A percentile compares a stretch with the other conserved stretches of the same genome.
These are phyloP conservation scores for Mycena citricolor DNA, from an alignment of 1,284 basidiomycete species.

Conservation along the genomic window DNA sequence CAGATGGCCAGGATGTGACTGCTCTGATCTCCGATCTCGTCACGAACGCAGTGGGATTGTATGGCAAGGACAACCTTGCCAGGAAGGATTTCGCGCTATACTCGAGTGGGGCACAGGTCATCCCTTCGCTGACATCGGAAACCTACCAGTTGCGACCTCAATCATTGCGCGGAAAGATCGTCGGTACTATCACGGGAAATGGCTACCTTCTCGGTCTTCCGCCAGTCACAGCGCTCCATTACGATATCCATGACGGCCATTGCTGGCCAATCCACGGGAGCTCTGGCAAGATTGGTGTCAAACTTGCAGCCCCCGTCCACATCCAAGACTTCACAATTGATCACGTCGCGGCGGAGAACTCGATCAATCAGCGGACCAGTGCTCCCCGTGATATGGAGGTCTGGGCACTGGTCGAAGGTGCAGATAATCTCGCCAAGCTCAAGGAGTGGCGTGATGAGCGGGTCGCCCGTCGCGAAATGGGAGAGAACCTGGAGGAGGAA, in stretches of 20 bases:
- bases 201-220: constrained; percentile 72
- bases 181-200: constrained; percentile 57
- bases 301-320: constrained; percentile 66
- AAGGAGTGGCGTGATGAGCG: constrained; percentile 47
- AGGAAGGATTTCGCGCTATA: constrained; percentile 85
- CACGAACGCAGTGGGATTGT: constrained; percentile 60
- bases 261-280: constrained; percentile 92
- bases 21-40: constrained; percentile 72
- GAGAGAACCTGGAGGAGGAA: constrained; percentile 36
- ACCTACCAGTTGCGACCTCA: constrained; percentile 68
- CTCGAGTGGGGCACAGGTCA: constrained; percentile 77
- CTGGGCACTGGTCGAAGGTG: constrained; percentile 83
- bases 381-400: constrained; percentile 88
- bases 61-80: constrained; percentile 75
- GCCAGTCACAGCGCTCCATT: constrained; percentile 83
- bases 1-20: constrained; percentile 76
- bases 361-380: constrained; percentile 66
- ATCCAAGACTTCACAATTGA: constrained; percentile 85
- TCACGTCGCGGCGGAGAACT: constrained; percentile 79
- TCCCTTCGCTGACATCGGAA: constrained; percentile 79
- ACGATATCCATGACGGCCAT: constrained; percentile 76
- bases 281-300: constrained; percentile 80
- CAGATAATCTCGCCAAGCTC: constrained; percentile 66
- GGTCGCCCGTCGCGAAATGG: constrained; percentile 36
- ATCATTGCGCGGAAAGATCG: constrained; percentile 41